These are phyloP conservation scores for Metschnikowia orientalis DNA, from an alignment of 805 yeast genomes.

Conservation along the genomic window DNA sequence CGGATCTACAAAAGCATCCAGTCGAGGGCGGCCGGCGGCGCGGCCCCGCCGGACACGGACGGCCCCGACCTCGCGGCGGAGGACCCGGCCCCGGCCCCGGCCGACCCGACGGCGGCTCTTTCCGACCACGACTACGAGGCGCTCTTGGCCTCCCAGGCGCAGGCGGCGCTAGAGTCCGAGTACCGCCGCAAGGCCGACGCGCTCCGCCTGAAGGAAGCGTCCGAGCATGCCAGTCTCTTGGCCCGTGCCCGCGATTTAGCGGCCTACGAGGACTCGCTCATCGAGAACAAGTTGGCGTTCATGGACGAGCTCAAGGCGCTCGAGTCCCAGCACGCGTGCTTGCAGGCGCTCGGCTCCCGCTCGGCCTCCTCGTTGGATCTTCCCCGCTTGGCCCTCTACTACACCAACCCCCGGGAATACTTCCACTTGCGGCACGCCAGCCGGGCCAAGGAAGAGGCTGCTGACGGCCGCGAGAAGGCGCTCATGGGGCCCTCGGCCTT, in stretches of 20 bases:
- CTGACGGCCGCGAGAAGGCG: slow-evolving; percentile 35
- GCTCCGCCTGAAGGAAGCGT: slow-evolving; percentile 16
- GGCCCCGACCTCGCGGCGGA: slow-evolving; percentile 12
- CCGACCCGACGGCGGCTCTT: slow-evolving; percentile 5
- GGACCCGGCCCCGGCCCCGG: slow-evolving; percentile 7
- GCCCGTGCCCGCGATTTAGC: slow-evolving; percentile 20
- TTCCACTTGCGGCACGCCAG: slow-evolving; percentile 34
- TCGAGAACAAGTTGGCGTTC: slow-evolving; percentile 32
- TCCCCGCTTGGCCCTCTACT: slow-evolving; percentile 26
- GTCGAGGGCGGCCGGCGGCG: slow-evolving; percentile 17
- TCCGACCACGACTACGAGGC: slow-evolving; percentile 28
- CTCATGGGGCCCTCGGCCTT: background rate
- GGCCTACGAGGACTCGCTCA: slow-evolving; percentile 35
- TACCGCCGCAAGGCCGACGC: slow-evolving; percentile 14
- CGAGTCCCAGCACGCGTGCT: slow-evolving; percentile 20
- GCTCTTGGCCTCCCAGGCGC: slow-evolving; percentile 14
- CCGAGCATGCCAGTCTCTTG: slow-evolving; percentile 20
- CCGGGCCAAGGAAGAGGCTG: slow-evolving; percentile 39
- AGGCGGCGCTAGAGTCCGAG: slow-evolving; percentile 20
- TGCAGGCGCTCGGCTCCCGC: background rate
- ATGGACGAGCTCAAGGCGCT: slow-evolving; percentile 30
- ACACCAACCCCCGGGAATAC: slow-evolving; percentile 42
- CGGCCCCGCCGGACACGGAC: slow-evolving; percentile 18
- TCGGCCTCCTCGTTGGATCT: no score
- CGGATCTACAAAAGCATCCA: slow-evolving; percentile 40